Evolutionary conservation across 1,284 basidiomycete species (phyloP), one percentile per base, ranked within the genome.

Genomic region (Ustilago curta): DNA sequence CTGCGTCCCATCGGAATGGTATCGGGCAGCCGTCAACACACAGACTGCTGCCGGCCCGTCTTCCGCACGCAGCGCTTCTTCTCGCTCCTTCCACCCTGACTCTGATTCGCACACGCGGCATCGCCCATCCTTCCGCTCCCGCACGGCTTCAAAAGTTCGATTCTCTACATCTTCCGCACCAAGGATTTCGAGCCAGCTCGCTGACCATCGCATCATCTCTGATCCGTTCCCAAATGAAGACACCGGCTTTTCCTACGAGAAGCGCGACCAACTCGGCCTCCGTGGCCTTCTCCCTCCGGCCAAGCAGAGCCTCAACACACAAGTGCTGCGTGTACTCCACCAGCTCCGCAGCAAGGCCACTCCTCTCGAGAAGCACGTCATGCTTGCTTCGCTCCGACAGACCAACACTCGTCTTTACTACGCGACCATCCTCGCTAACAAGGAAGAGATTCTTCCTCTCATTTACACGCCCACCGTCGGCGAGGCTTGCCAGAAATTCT

Each of bases 391-490:
- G 63, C 88, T 94, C 63, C 92, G 92, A 84, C 87, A 90, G 79
- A 87, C 90, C 52, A 91, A 94, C 81, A 89, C 89, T 12, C 85
- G 88, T 62, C 89, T 91, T 85, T 94, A 94, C 86, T 94, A 92
- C 86, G 79, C 80, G 12, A 76, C 82, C 47, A 74, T 86, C 50
- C 76, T 85, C 12, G 88, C 88, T 40, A 87, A 93, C 84, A 90
- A 92, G 89, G 84, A 90, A 18, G 88, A 83, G 87, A 76, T 82
- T 57, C 59, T 78, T 19, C 93, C 23, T 91, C 94, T 45, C 87
- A 95, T 72, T 70, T 97, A 97, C 86, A 97, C 95, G 0, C 95
- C 95, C 0, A 91, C 90, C 43, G 94, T 97, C 47, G 95, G 95
- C 43, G 93, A 95, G 81, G 94, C 93, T 1, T 96, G 93, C 85